Percentiles rank a stretch among this genome's conserved stretches.
phyloP scores from a whole-genome alignment of 2,329 filamentous ascomycete genomes.

The Arthrinium puccinioides region DNA sequence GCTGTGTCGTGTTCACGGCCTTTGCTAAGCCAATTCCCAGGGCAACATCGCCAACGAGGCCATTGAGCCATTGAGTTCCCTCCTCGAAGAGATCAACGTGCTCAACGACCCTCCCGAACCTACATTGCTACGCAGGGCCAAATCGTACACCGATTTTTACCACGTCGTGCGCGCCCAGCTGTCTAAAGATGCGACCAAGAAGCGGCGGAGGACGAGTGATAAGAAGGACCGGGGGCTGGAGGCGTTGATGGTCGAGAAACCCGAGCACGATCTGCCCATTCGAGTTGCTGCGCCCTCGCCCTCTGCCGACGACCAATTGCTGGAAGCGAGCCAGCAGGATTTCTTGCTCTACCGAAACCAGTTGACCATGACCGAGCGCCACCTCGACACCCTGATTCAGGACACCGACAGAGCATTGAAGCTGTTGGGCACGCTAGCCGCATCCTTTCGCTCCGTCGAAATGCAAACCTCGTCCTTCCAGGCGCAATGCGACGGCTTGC shows the following conservation, averaged over 20 bases:
- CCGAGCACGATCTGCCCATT: constrained; percentile 13
- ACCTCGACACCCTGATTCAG: constrained; percentile 70
- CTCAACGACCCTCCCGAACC: constrained; percentile 58
- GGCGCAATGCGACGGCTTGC: constrained; percentile 80
- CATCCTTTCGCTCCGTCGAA: constrained; percentile 83
- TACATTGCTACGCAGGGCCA: constrained; percentile 57
- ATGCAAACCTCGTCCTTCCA: constrained; percentile 89
- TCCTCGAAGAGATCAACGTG: constrained; percentile 49
- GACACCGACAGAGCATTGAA: constrained; percentile 72
- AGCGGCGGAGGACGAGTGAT: constrained; percentile 30
- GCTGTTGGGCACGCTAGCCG: constrained; percentile 70
- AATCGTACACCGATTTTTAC: constrained; percentile 75
- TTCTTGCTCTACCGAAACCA: constrained; percentile 82
- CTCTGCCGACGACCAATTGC: constrained; percentile 59
- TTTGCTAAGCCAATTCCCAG: constrained; percentile 27
- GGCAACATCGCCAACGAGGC: constrained; percentile 45
- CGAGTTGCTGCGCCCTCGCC: constrained; percentile 31
- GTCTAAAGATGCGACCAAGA: constrained; percentile 38
- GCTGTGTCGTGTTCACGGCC: neutral
- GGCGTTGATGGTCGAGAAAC: constrained; percentile 37
- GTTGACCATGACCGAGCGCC: constrained; percentile 69
- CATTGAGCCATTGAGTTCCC: constrained; percentile 48
- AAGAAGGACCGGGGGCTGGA: constrained; percentile 37
- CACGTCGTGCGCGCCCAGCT: constrained; percentile 52
- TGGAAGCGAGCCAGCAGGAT: constrained; percentile 77